These are phyloP conservation scores for Penicillium sp. DNA, from an alignment of 2,329 filamentous ascomycete genomes.

Conservation along the genomic window DNA sequence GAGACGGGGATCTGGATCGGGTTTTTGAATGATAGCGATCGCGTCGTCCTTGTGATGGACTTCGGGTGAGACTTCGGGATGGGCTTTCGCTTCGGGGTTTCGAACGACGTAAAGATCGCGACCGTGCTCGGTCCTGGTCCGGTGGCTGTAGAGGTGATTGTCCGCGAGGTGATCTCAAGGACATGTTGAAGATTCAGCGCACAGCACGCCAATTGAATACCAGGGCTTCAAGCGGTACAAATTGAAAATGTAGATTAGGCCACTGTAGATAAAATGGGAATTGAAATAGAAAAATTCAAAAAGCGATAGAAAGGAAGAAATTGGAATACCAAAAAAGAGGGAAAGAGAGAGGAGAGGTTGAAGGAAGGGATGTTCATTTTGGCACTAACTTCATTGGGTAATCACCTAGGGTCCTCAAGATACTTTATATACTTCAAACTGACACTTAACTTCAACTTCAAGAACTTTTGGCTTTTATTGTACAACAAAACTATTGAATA, in stretches of 20 bases:
- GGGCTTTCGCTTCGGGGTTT: constrained; percentile 33
- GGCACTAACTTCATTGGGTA: constrained; percentile 17
- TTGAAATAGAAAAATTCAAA: neutral
- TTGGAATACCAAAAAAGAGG: neutral
- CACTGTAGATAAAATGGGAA: neutral
- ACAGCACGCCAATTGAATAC: neutral
- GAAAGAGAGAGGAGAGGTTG: neutral
- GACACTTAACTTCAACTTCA: neutral
- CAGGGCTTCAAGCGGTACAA: neutral
- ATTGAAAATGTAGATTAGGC: neutral
- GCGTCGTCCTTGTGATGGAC: constrained; percentile 25
- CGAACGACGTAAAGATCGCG: constrained; percentile 33
- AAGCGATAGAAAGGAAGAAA: neutral
- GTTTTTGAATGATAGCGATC: constrained; percentile 30
- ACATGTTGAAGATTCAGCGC: constrained; percentile 20
- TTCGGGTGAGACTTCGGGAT: constrained; percentile 28
- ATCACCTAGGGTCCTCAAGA: constrained; percentile 8
- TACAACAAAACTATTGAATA: neutral
- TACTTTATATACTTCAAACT: neutral
- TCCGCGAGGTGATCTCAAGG: constrained; percentile 25
- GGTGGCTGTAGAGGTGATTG: constrained; percentile 30
- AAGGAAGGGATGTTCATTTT: neutral
- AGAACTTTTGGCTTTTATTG: neutral
- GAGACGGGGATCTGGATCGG: constrained; percentile 29
- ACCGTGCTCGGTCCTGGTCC: constrained; percentile 23